These are phyloP conservation scores for Solanum aculeatissimum DNA, from an alignment of 305 asterid species.

Conservation along the genomic window DNA sequence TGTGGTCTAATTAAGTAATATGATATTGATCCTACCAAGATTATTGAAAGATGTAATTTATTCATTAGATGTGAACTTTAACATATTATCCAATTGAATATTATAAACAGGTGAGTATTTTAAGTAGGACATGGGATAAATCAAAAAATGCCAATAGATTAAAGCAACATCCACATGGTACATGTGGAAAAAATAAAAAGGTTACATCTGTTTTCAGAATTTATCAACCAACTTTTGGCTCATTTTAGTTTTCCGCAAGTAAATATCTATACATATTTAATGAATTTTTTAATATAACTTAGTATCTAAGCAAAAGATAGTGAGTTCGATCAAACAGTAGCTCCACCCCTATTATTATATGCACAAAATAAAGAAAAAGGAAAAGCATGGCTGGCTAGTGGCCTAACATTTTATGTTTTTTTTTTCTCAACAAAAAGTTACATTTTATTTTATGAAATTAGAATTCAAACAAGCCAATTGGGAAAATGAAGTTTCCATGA, in stretches of 20 bases:
- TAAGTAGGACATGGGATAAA: neutral
- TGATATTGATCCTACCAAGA: neutral
- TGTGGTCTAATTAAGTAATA: neutral
- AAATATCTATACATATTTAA: neutral
- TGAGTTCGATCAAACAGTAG: neutral
- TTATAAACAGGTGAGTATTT: neutral
- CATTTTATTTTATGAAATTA: neutral
- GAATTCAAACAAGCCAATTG: neutral
- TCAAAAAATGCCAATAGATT: neutral
- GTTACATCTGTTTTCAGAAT: neutral
- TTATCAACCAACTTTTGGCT: neutral
- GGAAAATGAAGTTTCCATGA: neutral
- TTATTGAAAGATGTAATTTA: neutral
- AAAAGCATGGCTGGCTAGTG: neutral
- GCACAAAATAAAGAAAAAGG: neutral
- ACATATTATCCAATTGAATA: neutral
- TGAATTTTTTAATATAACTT: neutral
- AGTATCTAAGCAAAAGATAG: neutral
- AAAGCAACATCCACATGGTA: neutral
- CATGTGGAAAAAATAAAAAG: neutral
- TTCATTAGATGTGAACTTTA: neutral
- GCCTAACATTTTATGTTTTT: neutral
- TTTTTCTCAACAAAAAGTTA: neutral
- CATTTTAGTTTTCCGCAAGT: neutral
- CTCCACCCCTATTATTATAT: neutral